These are phyloP conservation scores for Sherardia arvensis DNA, from an alignment of 257 asterid species.

Conservation along the genomic window DNA sequence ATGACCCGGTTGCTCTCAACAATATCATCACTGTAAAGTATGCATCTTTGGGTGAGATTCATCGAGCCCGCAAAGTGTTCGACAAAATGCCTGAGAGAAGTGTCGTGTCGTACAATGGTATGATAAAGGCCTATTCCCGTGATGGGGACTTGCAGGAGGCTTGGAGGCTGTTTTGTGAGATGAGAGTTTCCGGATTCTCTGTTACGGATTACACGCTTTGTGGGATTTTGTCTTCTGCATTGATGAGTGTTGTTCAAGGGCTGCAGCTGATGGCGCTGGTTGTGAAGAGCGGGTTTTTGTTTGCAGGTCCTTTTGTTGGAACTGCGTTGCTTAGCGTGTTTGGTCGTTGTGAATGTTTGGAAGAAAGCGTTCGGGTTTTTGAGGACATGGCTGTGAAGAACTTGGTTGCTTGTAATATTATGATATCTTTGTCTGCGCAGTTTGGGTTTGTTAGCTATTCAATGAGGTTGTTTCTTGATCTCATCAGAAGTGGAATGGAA, in stretches of 20 bases:
- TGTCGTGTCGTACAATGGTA: slow-evolving; percentile 51
- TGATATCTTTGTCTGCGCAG: slow-evolving; percentile 51
- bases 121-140: slow-evolving; percentile 47
- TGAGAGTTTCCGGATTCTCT: slow-evolving; percentile 32
- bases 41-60: slow-evolving; percentile 22
- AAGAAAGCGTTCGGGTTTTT: slow-evolving; percentile 48
- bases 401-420: slow-evolving; percentile 52
- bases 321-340: slow-evolving; percentile 67
- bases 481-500: slow-evolving; percentile 28
- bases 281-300: slow-evolving; percentile 42
- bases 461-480: slow-evolving; percentile 33
- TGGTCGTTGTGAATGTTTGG: slow-evolving; percentile 41
- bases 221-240: slow-evolving; percentile 41
- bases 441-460: slow-evolving; percentile 40
- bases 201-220: slow-evolving; percentile 59
- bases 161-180: slow-evolving; percentile 38
- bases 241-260: slow-evolving; percentile 36
- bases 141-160: slow-evolving; percentile 36
- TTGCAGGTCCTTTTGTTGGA: slow-evolving; percentile 46
- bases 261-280: slow-evolving; percentile 55
- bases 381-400: slow-evolving; percentile 57
- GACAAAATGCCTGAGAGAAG: slow-evolving; percentile 55
- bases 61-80: slow-evolving; percentile 44
- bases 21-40: slow-evolving; percentile 40
- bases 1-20: slow-evolving; percentile 45